These are phyloP conservation scores for Ustilago shanxiensis DNA, from an alignment of 1,284 basidiomycete genomes.

Conservation along the genomic window DNA sequence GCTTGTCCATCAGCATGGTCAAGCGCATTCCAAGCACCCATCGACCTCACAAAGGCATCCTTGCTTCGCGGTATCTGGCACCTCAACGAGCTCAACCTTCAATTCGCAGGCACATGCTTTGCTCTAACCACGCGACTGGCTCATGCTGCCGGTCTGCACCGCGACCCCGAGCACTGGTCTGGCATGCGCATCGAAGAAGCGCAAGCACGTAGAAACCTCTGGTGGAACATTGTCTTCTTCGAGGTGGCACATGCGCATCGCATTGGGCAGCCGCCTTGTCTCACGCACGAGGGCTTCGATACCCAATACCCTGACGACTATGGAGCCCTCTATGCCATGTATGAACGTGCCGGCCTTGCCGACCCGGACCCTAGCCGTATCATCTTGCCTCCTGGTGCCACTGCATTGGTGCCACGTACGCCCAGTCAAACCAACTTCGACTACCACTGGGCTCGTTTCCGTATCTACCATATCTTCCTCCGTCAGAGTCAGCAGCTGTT, in stretches of 20 bases:
- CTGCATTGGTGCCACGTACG: constrained; percentile 39
- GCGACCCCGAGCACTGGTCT: constrained; percentile 59
- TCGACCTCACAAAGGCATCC: constrained; percentile 61
- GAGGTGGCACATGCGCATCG: constrained; percentile 53
- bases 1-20: constrained; percentile 61
- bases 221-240: constrained; percentile 58
- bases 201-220: constrained; percentile 56
- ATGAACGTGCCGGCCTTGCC: constrained; percentile 50
- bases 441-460: constrained; percentile 56
- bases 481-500: constrained; percentile 55
- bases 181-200: constrained; percentile 61
- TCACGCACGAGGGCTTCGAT: constrained; percentile 57
- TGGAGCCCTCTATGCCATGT: constrained; percentile 45
- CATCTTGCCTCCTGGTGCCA: constrained; percentile 50
- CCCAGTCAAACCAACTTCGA: constrained; percentile 52
- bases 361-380: constrained; percentile 44
- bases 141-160: constrained; percentile 60
- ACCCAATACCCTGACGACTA: constrained; percentile 60
- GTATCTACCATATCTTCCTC: constrained; percentile 53
- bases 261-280: constrained; percentile 53
- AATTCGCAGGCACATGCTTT: constrained; percentile 61
- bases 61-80: constrained; percentile 63
- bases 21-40: constrained; percentile 59
- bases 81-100: constrained; percentile 59
- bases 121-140: constrained; percentile 57